Conservation (phyloP, 164 flowering plant genomes). For the Akebia trifoliata region DNA sequence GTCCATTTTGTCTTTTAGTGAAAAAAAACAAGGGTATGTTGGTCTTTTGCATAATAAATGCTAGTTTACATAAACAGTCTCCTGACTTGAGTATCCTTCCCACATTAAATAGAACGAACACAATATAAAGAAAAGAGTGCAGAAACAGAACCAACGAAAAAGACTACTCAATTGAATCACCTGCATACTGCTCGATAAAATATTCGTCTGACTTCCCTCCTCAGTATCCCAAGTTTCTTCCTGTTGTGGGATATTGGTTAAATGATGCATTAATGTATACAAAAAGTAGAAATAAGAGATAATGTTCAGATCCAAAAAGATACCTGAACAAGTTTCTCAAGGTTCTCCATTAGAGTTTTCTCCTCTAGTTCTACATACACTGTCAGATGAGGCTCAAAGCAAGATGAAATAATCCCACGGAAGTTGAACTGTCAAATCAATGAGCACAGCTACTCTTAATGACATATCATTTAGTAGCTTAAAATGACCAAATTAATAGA, state of each 20-base stretch:
- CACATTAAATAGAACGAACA: not conserved
- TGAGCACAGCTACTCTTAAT: no score
- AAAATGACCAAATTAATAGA: not conserved
- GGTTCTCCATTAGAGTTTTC: conserved; percentile 85
- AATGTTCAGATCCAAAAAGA: conserved; percentile 6
- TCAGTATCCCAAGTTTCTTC: conserved; percentile 98
- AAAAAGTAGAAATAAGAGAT: not conserved
- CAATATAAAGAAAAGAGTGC: not conserved
- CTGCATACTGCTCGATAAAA: conserved; percentile 96
- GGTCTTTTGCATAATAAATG: no score
- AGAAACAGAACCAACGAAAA: not conserved
- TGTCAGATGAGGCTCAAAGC: conserved; percentile 88
- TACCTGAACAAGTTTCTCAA: conserved; percentile 98
- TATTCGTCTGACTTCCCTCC: conserved; percentile 92
- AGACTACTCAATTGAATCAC: conserved; percentile 24
- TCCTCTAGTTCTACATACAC: conserved; percentile 92
- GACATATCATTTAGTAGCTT: conserved; percentile 2
- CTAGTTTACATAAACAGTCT: not conserved
- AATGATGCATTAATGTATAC: not conserved
- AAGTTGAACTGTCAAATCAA: conserved; percentile 79
- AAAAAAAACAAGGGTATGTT: no score
- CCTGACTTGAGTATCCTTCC: not conserved
- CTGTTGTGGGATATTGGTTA: conserved; percentile 29
- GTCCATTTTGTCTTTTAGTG: no score
- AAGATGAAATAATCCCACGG: conserved; percentile 90